Evolutionary conservation across 2,329 filamentous ascomycete genomes (phyloP).

Genomic region (Trichoderma lentiforme): DNA sequence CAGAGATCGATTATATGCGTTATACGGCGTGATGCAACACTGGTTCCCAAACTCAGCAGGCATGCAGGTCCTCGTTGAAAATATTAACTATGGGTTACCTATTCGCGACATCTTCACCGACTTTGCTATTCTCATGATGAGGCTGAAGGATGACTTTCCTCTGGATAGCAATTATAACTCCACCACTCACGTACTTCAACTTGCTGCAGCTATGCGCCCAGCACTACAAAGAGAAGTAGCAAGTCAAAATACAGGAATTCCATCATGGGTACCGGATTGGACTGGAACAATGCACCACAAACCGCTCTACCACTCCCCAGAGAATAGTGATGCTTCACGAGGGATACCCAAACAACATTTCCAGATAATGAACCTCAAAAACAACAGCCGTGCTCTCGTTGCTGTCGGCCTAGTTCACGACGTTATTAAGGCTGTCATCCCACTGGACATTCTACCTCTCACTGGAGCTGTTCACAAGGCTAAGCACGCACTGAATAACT

Average conservation of each 20-base stretch:
- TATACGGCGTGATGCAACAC: not conserved
- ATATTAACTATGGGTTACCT: not conserved
- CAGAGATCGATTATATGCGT: not conserved
- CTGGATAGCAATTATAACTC: not conserved
- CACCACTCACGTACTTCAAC: not conserved
- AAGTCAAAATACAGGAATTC: not conserved
- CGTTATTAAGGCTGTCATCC: not conserved
- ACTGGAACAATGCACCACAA: not conserved
- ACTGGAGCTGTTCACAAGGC: not conserved
- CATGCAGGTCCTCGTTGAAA: not conserved
- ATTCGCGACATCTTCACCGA: not conserved
- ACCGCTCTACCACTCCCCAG: not conserved
- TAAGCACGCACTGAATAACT: not conserved
- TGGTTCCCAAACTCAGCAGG: not conserved
- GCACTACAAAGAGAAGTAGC: too few relatives aligned
- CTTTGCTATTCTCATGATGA: constrained; percentile 4
- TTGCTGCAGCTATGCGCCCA: not conserved
- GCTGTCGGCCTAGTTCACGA: not conserved
- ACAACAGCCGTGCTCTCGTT: not conserved
- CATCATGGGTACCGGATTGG: not conserved
- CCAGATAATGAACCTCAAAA: not conserved
- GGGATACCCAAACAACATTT: not conserved
- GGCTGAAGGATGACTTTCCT: not conserved
- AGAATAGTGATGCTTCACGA: not conserved
- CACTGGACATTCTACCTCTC: not conserved